Evolutionary conservation across 73 alveolate species (phyloP), one percentile per base, ranked within the genome.

Genomic region (Diophrys sp.): DNA sequence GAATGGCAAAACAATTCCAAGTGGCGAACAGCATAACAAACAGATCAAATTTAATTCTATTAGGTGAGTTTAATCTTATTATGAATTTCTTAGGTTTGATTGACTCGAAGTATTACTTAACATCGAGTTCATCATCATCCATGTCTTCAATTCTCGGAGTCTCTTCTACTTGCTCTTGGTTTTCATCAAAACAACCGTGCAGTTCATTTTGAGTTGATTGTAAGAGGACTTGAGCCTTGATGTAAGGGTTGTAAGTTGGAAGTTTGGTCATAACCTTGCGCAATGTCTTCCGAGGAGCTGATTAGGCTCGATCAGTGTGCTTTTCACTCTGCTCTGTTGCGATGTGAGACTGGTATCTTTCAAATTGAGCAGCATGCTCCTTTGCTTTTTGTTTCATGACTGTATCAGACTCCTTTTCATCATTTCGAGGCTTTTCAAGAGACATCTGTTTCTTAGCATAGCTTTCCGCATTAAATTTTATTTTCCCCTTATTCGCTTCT

Each of bases 1-100:
- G 83, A 55, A 75, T 75, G 33, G 71, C 2, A 29, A 33, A 75
- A 54, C 83, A 75, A 26, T 75, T 75, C 67, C 73, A 75, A 1
- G 33, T 53, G 25, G 83, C 83, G 24, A 73, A 31, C 55, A 73
- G 70, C 56, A 73, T 73, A 25, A 73, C 70, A 53, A 73, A 73
- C 23, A 73, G 26, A 44, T 73, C 81, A 54, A 56, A 73, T 2
- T 34, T 23, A 32, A 57, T 74, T 31, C 80, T 80, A 1, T 31
- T 55, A 0, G n/a, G 77, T 54, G 34, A 79, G 30, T 31, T 56
- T 1, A 29, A 82, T 55, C 71, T 72, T 27, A 33, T 67, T n/a
- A 55, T 23, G 56, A 28, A 71, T 71, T 71, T 71, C 62, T 44
- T 44, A 11, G 5, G 18, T 44, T 44, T 44, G 62, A 18, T 44